Evolutionary conservation across 2,329 filamentous ascomycete species (phyloP).

Genomic region (Talaromyces sp.): DNA sequence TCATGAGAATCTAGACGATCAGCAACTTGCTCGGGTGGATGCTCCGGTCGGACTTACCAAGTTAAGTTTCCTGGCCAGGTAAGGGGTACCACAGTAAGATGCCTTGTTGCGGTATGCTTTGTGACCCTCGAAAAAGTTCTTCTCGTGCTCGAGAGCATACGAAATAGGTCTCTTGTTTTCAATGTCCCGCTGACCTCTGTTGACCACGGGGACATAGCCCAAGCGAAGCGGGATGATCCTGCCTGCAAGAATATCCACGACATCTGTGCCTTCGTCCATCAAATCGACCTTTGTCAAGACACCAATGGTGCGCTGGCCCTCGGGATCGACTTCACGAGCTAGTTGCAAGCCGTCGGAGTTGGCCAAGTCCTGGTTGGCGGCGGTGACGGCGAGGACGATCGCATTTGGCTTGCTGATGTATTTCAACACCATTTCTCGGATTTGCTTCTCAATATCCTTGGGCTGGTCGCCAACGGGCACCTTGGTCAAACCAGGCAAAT

Average conservation of each 20-base stretch:
- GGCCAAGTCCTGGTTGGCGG: constrained; percentile 95
- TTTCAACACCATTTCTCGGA: constrained; percentile 96
- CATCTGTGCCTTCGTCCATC: constrained; percentile 98
- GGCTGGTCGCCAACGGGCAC: constrained; percentile 96
- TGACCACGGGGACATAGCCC: constrained; percentile 96
- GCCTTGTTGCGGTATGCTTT: constrained; percentile 98
- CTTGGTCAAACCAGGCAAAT: constrained; percentile 93
- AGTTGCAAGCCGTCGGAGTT: constrained; percentile 98
- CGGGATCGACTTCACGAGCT: constrained; percentile 91
- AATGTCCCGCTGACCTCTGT: constrained; percentile 95
- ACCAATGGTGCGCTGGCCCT: constrained; percentile 96
- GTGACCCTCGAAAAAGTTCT: constrained; percentile 97
- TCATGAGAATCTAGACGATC: constrained; percentile 78
- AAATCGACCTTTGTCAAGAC: constrained; percentile 97
- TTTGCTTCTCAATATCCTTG: constrained; percentile 93
- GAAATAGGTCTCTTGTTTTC: constrained; percentile 96
- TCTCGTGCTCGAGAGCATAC: constrained; percentile 86
- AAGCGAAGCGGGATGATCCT: constrained; percentile 92
- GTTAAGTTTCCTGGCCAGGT: constrained; percentile 93
- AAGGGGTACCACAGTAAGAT: constrained; percentile 96
- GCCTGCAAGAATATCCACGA: constrained; percentile 96
- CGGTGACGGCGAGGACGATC: constrained; percentile 93
- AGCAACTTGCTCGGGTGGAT: background rate
- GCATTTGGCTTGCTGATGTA: constrained; percentile 98
- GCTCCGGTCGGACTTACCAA: constrained; percentile 47